These are phyloP conservation scores for Euphorbia pulcherrima DNA, from an alignment of 345 rosid genomes.

Conservation along the genomic window DNA sequence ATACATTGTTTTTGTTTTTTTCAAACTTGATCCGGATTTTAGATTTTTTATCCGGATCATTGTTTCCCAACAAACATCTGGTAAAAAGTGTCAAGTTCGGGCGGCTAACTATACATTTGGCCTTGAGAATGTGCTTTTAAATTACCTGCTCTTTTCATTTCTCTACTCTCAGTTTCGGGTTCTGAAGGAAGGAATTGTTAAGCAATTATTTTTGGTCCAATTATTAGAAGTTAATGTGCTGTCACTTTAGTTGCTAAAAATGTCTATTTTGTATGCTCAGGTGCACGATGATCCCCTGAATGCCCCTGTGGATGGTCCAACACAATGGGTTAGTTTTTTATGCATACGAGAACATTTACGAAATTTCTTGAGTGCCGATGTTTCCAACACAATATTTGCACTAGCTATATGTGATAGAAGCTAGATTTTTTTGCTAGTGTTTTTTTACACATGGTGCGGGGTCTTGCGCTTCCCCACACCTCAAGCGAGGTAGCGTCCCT, in stretches of 20 bases:
- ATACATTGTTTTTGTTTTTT: too few species aligned
- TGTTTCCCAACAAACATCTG: too few species aligned
- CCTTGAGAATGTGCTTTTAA: neutral
- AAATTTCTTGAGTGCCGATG: neutral
- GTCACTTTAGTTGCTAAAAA: slow-evolving; percentile 3
- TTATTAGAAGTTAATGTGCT: neutral
- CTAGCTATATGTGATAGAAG: neutral
- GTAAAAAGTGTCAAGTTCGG: too few species aligned
- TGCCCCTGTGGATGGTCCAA: slow-evolving; percentile 97
- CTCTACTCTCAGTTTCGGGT: neutral
- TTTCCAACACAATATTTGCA: neutral
- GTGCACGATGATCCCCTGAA: slow-evolving; percentile 93
- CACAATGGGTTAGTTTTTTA: slow-evolving; percentile 82
- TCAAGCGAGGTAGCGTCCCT: too few species aligned
- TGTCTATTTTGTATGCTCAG: slow-evolving; percentile 38
- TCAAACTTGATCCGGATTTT: too few species aligned
- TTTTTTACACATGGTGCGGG: too few species aligned
- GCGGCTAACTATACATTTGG: too few species aligned
- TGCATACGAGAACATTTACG: neutral
- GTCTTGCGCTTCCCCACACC: too few species aligned
- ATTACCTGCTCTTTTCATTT: neutral
- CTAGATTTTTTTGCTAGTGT: neutral
- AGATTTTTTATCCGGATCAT: too few species aligned
- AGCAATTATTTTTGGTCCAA: neutral
- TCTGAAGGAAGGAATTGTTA: neutral